These are phyloP conservation scores for Venturia aucupariae DNA, from an alignment of 2,329 filamentous ascomycete genomes.

Conservation along the genomic window DNA sequence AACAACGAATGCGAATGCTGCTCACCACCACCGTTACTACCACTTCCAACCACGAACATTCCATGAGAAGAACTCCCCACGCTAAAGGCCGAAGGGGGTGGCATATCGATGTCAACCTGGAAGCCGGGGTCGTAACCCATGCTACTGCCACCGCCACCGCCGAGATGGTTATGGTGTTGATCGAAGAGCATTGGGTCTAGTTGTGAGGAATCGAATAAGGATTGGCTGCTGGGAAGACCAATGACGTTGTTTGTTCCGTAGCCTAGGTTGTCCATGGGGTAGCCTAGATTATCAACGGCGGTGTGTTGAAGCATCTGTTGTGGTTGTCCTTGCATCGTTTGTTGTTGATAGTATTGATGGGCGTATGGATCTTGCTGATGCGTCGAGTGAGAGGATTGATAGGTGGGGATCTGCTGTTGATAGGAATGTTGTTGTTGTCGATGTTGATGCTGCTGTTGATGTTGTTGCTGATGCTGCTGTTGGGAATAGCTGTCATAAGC, in stretches of 20 bases:
- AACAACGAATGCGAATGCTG: not conserved
- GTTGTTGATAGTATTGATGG: constrained; percentile 9
- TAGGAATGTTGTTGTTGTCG: not conserved
- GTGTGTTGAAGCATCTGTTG: constrained; percentile 8
- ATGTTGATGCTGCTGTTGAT: constrained; percentile 11
- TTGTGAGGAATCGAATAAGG: not conserved
- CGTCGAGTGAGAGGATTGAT: constrained; percentile 2
- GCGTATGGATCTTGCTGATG: constrained; percentile 1
- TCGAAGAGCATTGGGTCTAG: constrained; percentile 14
- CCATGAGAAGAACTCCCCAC: not conserved
- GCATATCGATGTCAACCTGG: not conserved
- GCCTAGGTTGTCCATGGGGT: not conserved
- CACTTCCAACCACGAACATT: constrained; percentile 1
- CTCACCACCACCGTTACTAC: not conserved
- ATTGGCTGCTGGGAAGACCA: constrained; percentile 7
- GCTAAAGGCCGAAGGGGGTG: not conserved
- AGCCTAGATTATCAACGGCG: not conserved
- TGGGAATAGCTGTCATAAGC: constrained; percentile 10
- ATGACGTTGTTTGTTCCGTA: constrained; percentile 9
- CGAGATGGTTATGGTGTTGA: not conserved
- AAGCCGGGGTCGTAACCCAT: not conserved
- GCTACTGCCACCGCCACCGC: not conserved
- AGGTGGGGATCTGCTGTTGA: not conserved
- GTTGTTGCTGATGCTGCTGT: constrained; percentile 4
- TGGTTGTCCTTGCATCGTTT: not conserved